Conservation (phyloP, 345 rosid genomes). For the Salix koriyanagi region DNA sequence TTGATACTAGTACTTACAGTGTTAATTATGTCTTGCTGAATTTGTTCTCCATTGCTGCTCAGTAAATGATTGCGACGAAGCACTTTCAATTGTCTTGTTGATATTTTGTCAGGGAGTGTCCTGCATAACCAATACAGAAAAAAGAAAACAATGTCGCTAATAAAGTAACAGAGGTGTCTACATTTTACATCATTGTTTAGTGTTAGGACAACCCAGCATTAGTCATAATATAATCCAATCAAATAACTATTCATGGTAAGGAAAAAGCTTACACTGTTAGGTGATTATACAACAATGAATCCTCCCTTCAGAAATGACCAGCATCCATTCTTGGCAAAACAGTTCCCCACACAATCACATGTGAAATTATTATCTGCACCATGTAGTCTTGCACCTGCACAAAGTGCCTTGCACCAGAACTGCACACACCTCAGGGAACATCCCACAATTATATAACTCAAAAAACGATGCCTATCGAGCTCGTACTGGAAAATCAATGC, state of each 20-base stretch:
- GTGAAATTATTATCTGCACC: constrained; percentile 41
- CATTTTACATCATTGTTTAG: background rate
- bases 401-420: constrained; percentile 31
- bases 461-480: background rate
- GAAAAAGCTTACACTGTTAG: too few species aligned
- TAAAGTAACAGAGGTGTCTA: background rate
- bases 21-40: constrained; percentile 52
- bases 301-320: constrained; percentile 99
- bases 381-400: constrained; percentile 55
- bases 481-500: background rate
- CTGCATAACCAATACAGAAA: constrained; percentile 26
- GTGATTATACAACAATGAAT: too few species aligned
- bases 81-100: constrained; percentile 37
- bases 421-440: background rate
- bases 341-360: constrained; percentile 58
- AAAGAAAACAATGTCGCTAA: background rate
- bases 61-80: constrained; percentile 70
- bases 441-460: background rate
- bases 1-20: constrained; percentile 32
- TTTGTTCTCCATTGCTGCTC: constrained; percentile 61
- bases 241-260: background rate
- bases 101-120: constrained; percentile 29
- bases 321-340: constrained; percentile 62
- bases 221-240: background rate
- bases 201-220: background rate